Conservation (phyloP, 305 asterid genomes). For the Fraxinus platypoda region DNA sequence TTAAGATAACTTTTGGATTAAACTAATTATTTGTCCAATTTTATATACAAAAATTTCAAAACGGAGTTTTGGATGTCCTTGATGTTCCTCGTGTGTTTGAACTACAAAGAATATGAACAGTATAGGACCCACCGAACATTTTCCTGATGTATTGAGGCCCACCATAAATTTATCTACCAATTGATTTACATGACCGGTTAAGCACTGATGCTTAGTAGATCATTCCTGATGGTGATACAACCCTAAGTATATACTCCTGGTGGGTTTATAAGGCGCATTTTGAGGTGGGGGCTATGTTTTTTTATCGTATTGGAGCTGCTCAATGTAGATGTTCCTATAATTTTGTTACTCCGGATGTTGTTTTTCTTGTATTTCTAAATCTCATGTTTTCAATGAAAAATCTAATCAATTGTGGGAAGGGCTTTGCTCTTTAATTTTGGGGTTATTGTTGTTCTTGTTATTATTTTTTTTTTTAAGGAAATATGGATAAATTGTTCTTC, state of each 20-base stretch:
- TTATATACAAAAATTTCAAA: not conserved
- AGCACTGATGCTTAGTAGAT: not conserved
- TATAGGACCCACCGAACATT: not conserved
- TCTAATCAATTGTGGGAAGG: not conserved
- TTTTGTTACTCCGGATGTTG: not conserved
- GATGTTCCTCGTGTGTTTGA: not conserved
- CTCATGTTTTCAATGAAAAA: not conserved
- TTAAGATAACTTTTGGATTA: not conserved
- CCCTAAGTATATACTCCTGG: not conserved
- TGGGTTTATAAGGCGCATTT: not conserved
- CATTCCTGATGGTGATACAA: not conserved
- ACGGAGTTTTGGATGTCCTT: not conserved
- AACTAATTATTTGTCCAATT: not conserved
- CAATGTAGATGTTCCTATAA: not conserved
- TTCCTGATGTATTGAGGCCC: not conserved
- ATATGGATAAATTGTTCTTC: not conserved
- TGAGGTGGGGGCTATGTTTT: not conserved
- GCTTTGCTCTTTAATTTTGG: not conserved
- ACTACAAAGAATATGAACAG: not conserved
- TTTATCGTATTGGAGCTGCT: not conserved
- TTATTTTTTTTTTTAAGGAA: not conserved
- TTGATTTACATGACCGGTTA: not conserved
- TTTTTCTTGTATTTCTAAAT: not conserved
- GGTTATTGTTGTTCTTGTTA: not conserved
- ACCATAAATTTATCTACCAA: not conserved